These are phyloP conservation scores for Macrocystidia cucumis DNA, from an alignment of 1,284 basidiomycete species.

Conservation along the genomic window DNA sequence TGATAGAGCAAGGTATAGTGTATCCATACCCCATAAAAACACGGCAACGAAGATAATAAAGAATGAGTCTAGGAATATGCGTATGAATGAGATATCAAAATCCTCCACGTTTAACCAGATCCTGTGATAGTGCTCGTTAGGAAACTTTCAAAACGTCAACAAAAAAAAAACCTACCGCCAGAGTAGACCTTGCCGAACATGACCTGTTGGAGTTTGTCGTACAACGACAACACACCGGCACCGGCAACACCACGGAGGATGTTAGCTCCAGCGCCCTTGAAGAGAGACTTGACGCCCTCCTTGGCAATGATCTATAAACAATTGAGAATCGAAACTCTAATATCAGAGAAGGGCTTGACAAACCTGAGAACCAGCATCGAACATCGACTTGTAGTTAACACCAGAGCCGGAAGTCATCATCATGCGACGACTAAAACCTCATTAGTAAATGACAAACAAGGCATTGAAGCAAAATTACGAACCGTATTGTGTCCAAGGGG, in stretches of 20 bases:
- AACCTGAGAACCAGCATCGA: conserved; percentile 67
- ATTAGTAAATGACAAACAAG: conserved; percentile 7
- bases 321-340: not conserved
- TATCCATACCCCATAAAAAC: conserved; percentile 27
- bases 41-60: conserved; percentile 20
- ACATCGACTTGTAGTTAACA: conserved; percentile 90
- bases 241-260: conserved; percentile 98
- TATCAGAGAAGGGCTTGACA: not conserved
- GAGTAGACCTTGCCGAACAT: conserved; percentile 97
- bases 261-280: conserved; percentile 97
- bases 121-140: conserved; percentile 15
- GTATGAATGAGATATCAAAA: conserved; percentile 18
- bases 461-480: conserved; percentile 18
- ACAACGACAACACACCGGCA: conserved; percentile 93
- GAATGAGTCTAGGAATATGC: conserved; percentile 28
- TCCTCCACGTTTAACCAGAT: conserved; percentile 37
- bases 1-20: conserved; percentile 31
- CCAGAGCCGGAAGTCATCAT: conserved; percentile 89
- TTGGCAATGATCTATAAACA: conserved; percentile 64
- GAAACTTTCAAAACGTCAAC: not conserved
- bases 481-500: conserved; percentile 91
- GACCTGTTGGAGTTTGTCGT: conserved; percentile 88
- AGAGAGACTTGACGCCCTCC: conserved; percentile 86
- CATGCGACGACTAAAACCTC: conserved; percentile 78
- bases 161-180: conserved; percentile 42